Percentiles rank a stretch among this genome's conserved stretches.
Evolutionary conservation across 2,329 filamentous ascomycete genomes (phyloP).

Genomic region (Penicillium sp.): DNA sequence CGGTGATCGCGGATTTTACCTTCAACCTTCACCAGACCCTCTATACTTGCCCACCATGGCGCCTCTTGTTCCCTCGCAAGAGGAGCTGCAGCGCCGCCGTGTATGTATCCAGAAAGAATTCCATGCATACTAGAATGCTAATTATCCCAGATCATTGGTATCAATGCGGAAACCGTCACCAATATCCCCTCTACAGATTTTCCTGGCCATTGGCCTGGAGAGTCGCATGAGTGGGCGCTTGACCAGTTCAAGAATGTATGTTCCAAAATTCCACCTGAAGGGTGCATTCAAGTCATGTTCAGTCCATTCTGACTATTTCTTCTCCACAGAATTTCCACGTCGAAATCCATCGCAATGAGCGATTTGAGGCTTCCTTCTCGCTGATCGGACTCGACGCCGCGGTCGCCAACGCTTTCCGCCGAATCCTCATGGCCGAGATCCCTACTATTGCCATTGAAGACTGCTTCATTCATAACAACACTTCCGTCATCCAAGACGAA

Average conservation of each 20-base stretch:
- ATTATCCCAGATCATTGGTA: slow-evolving; percentile 67
- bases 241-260: slow-evolving; percentile 65
- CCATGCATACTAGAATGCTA: background rate
- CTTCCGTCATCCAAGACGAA: slow-evolving; percentile 96
- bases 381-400: slow-evolving; percentile 88
- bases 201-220: slow-evolving; percentile 84
- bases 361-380: slow-evolving; percentile 79
- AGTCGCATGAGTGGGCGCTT: slow-evolving; percentile 78
- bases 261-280: background rate
- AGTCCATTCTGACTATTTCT: slow-evolving; percentile 4
- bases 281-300: background rate
- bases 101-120: slow-evolving; percentile 28
- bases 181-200: slow-evolving; percentile 89
- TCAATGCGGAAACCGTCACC: slow-evolving; percentile 87
- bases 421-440: slow-evolving; percentile 92
- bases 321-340: slow-evolving; percentile 64
- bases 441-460: slow-evolving; percentile 91
- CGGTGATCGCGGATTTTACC: slow-evolving; percentile 23
- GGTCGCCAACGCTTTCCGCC: slow-evolving; percentile 94
- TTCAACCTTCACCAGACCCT: slow-evolving; percentile 16
- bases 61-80: slow-evolving; percentile 43
- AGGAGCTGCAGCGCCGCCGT: slow-evolving; percentile 46
- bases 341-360: slow-evolving; percentile 79
- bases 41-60: slow-evolving; percentile 37
- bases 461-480: slow-evolving; percentile 94